phyloP scores from a whole-genome alignment of 2,329 filamentous ascomycete genomes.

The Neopestalotiopsis sp. region DNA sequence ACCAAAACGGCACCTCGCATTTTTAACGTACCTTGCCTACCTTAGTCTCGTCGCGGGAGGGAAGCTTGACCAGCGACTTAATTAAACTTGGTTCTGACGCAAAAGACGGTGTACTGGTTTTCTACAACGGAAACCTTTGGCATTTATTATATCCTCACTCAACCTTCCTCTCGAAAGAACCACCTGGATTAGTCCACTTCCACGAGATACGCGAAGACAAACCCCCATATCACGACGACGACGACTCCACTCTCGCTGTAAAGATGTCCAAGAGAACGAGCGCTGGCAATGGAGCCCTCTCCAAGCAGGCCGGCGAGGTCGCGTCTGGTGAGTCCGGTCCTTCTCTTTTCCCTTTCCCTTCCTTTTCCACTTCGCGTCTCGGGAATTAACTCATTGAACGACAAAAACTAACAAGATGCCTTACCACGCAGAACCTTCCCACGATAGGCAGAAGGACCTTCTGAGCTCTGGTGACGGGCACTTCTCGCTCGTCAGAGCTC shows the following conservation, averaged over 20 bases:
- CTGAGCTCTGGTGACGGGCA: constrained; percentile 74
- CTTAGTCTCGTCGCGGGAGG: background rate
- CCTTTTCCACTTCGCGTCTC: background rate
- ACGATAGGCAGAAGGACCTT: constrained; percentile 79
- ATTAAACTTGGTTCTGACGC: background rate
- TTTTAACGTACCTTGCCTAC: background rate
- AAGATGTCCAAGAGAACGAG: constrained; percentile 70
- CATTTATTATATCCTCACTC: background rate
- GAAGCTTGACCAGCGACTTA: background rate
- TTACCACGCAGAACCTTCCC: constrained; percentile 46
- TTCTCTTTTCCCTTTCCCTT: background rate
- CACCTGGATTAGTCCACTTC: background rate
- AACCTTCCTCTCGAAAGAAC: background rate
- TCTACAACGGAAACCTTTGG: background rate
- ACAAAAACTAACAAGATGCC: background rate
- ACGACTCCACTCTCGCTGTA: background rate
- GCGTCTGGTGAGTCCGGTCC: constrained; percentile 45
- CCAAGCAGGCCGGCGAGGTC: constrained; percentile 46
- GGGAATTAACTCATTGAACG: background rate
- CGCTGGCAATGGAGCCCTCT: constrained; percentile 51
- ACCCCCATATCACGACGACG: too few species aligned
- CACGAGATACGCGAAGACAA: too few species aligned
- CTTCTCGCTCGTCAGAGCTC: constrained; percentile 71
- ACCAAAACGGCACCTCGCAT: background rate
- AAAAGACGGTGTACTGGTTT: constrained; percentile 6